Conservation (phyloP, 2,329 filamentous ascomycete species). For the Ceratocystis alfenasii region DNA sequence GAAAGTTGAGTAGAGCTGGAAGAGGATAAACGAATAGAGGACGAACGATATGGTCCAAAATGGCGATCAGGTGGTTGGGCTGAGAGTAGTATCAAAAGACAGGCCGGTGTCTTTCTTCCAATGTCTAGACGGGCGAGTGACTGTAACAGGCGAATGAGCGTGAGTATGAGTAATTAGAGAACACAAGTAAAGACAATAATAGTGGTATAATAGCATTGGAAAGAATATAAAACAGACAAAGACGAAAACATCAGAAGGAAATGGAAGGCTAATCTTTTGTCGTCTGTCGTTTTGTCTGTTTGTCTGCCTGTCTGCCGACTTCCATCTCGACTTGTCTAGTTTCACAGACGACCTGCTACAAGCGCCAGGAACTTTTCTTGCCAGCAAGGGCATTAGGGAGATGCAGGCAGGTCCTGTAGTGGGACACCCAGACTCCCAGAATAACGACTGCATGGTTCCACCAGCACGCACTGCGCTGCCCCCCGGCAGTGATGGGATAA, state of each 20-base stretch:
- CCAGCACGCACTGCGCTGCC: neutral
- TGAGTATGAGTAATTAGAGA: neutral
- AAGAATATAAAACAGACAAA: neutral
- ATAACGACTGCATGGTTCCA: neutral
- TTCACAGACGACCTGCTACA: neutral
- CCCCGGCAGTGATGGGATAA: neutral
- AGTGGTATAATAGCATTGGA: neutral
- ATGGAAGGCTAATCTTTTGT: neutral
- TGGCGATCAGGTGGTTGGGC: neutral
- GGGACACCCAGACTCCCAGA: neutral
- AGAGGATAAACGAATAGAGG: neutral
- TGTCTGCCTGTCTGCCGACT: neutral
- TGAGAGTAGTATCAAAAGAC: neutral
- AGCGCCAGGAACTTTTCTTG: neutral
- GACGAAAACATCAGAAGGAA: neutral
- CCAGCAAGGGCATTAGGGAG: neutral
- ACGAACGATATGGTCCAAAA: neutral
- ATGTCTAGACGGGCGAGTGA: neutral
- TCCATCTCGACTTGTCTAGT: slow-evolving; percentile 6
- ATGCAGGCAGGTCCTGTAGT: neutral
- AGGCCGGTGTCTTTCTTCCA: neutral
- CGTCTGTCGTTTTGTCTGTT: neutral
- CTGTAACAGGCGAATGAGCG: neutral
- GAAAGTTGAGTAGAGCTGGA: neutral
- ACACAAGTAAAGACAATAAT: neutral